phyloP scores from a whole-genome alignment of 129 eudicot genomes.

The Escallonia herrerae region DNA sequence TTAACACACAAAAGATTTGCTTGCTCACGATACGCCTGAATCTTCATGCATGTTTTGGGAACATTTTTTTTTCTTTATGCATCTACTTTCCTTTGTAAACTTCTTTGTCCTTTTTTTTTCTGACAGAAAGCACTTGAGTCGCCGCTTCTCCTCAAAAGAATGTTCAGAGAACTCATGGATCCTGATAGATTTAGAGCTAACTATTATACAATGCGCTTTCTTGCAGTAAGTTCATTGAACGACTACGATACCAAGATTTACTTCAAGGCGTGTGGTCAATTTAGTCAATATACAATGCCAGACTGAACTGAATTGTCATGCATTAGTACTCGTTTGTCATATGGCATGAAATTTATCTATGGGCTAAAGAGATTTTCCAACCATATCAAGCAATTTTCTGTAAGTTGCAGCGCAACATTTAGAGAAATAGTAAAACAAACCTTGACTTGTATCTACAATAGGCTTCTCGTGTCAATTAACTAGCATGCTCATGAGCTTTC shows the following conservation, averaged over 20 bases:
- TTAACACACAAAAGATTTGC: too few species aligned
- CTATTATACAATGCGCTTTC: constrained; percentile 23
- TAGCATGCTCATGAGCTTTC: too few species aligned
- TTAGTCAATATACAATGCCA: background rate
- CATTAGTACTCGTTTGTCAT: background rate
- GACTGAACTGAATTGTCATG: background rate
- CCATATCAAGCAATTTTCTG: background rate
- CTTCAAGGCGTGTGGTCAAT: background rate
- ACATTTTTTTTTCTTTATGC: too few species aligned
- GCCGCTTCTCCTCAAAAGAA: constrained; percentile 19
- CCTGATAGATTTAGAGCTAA: constrained; percentile 27
- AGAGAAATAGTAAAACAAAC: too few species aligned
- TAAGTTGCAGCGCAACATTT: too few species aligned
- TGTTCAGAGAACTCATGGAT: constrained; percentile 22
- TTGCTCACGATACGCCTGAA: too few species aligned
- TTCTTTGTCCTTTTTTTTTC: background rate
- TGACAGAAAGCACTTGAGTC: constrained; percentile 20
- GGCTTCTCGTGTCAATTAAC: too few species aligned
- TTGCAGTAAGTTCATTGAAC: constrained; percentile 25
- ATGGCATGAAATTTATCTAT: background rate
- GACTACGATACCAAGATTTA: background rate
- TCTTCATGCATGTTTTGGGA: too few species aligned
- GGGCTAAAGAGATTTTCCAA: background rate
- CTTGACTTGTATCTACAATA: too few species aligned
- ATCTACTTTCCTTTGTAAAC: too few species aligned